Conservation (phyloP, 2,329 filamentous ascomycete genomes). For the Aspergillus japonicus region DNA sequence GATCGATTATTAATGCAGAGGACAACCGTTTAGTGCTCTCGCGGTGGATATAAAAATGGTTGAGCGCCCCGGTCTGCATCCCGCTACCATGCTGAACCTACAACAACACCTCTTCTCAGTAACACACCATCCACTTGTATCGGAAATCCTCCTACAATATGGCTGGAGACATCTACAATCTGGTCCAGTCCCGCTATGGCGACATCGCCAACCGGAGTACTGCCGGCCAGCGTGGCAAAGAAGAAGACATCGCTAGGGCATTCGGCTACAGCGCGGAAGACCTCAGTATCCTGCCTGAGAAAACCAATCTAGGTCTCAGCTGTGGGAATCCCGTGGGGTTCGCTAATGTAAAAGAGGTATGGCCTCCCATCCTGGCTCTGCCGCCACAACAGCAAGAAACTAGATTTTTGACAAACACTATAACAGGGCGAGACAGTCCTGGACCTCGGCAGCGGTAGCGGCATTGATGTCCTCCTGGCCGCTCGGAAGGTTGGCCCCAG, state of each 20-base stretch:
- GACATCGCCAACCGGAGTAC: constrained; percentile 29
- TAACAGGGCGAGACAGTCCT: constrained; percentile 56
- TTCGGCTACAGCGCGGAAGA: constrained; percentile 55
- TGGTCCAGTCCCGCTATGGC: constrained; percentile 18
- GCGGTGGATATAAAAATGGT: too few relatives aligned
- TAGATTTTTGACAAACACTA: constrained; percentile 51
- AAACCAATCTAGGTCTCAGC: constrained; percentile 54
- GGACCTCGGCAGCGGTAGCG: constrained; percentile 58
- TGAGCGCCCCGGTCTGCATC: too few relatives aligned
- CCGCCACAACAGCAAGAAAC: constrained; percentile 53
- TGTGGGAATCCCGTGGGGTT: constrained; percentile 56
- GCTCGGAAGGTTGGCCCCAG: constrained; percentile 49
- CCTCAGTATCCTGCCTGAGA: constrained; percentile 47
- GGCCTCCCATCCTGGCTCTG: constrained; percentile 38
- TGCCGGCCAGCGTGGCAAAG: constrained; percentile 28
- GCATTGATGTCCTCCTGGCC: constrained; percentile 59
- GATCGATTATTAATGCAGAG: too few relatives aligned
- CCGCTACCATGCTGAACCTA: too few relatives aligned
- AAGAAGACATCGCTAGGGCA: constrained; percentile 47
- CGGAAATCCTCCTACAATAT: background rate
- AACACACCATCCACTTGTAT: too few relatives aligned
- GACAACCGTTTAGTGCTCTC: too few relatives aligned
- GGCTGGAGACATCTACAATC: constrained; percentile 16
- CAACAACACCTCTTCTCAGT: too few relatives aligned
- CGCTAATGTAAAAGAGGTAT: constrained; percentile 48